Percentiles rank a stretch among this genome's conserved stretches.
Evolutionary conservation across 116 monocot genomes (phyloP).

Genomic region (Dioscorea cayenensis): DNA sequence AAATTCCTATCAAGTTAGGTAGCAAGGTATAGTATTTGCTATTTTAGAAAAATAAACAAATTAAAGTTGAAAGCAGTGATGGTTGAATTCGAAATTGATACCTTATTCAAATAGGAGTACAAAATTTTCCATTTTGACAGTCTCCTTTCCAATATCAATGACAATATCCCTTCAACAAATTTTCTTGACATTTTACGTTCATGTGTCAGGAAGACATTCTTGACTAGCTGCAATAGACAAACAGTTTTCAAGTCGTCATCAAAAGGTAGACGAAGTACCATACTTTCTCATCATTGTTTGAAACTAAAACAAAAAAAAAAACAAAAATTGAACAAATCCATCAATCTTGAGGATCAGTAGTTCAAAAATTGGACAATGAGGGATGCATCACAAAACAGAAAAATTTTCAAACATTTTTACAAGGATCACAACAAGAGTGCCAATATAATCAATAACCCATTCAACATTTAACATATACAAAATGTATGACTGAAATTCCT

Average conservation of each 20-base stretch:
- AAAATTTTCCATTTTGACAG: constrained; percentile 32
- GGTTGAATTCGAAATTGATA: background rate
- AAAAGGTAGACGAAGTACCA: background rate
- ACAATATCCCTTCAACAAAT: constrained; percentile 29
- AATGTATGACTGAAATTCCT: too few relatives aligned
- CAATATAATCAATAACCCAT: too few relatives aligned
- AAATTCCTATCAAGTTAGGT: too few relatives aligned
- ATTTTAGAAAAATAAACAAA: too few relatives aligned
- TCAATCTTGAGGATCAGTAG: too few relatives aligned
- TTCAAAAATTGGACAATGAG: too few relatives aligned
- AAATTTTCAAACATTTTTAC: too few relatives aligned
- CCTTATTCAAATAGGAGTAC: constrained; percentile 29
- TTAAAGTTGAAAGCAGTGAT: background rate
- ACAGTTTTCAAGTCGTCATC: background rate
- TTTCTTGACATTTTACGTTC: constrained; percentile 40
- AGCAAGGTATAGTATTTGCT: too few relatives aligned
- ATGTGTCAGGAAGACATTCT: constrained; percentile 36
- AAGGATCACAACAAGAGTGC: too few relatives aligned
- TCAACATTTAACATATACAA: too few relatives aligned
- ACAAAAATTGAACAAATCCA: background rate
- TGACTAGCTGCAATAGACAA: constrained; percentile 22
- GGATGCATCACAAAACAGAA: too few relatives aligned
- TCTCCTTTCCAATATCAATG: constrained; percentile 34
- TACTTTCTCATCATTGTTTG: background rate
- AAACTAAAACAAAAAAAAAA: background rate